These are phyloP conservation scores for Trichoderma brevicompactum DNA, from an alignment of 2,329 filamentous ascomycete species.

Conservation along the genomic window DNA sequence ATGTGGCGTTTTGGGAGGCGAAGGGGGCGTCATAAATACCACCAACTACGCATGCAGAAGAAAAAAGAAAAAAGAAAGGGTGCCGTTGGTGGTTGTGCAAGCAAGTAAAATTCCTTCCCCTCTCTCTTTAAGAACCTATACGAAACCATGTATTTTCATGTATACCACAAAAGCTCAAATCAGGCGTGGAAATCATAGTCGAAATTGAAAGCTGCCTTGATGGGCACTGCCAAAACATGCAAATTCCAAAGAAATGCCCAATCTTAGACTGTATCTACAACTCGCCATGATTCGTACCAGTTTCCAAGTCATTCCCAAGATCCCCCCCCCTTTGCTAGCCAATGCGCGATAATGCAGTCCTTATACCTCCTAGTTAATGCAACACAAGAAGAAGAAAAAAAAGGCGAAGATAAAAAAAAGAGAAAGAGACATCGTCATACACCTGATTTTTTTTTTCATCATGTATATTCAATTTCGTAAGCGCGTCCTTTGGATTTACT, in stretches of 20 bases:
- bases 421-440: neutral
- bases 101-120: neutral
- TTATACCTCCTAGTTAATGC: neutral
- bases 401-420: neutral
- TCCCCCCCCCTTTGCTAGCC: neutral
- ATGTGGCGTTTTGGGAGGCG: constrained; percentile 59
- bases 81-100: too few species aligned
- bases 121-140: neutral
- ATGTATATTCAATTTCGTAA: neutral
- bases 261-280: neutral
- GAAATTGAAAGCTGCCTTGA: too few species aligned
- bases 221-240: too few species aligned
- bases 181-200: neutral
- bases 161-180: neutral
- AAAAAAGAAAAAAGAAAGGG: too few species aligned
- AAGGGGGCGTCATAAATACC: constrained; percentile 33
- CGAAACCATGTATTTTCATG: neutral
- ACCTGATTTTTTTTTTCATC: neutral
- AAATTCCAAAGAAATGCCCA: neutral
- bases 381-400: too few species aligned
- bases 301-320: neutral
- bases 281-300: neutral
- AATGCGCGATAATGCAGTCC: neutral
- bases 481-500: constrained; percentile 31
- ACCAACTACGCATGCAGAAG: neutral